These are phyloP conservation scores for Pleurostoma richardsiae DNA, from an alignment of 2,329 filamentous ascomycete genomes.

Conservation along the genomic window DNA sequence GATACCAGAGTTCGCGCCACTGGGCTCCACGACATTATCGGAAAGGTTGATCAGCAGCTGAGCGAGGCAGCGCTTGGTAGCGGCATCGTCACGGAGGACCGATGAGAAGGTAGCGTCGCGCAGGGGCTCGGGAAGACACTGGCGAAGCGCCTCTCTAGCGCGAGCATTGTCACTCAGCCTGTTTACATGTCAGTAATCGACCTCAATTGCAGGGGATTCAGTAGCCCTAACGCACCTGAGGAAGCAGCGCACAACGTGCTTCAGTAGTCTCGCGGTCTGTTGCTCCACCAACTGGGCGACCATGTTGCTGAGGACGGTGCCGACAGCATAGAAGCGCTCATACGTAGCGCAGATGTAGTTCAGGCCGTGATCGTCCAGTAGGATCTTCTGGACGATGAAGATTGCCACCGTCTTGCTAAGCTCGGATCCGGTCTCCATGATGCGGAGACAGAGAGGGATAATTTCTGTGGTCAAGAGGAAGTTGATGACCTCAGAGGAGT, in stretches of 20 bases:
- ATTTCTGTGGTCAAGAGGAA: slow-evolving; percentile 98
- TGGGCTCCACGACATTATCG: slow-evolving; percentile 66
- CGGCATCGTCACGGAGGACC: slow-evolving; percentile 92
- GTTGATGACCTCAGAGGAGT: slow-evolving; percentile 97
- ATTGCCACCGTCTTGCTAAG: slow-evolving; percentile 98
- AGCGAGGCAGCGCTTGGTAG: slow-evolving; percentile 95
- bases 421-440: slow-evolving; percentile 99
- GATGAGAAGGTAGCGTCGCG: slow-evolving; percentile 96
- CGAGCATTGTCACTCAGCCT: slow-evolving; percentile 95
- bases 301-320: slow-evolving; percentile 97
- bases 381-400: slow-evolving; percentile 98
- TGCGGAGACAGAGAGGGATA: slow-evolving; percentile 92
- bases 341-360: slow-evolving; percentile 99
- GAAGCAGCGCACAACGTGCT: slow-evolving; percentile 97
- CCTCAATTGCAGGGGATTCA: background rate
- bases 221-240: slow-evolving; percentile 60
- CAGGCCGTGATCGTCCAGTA: slow-evolving; percentile 92
- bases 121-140: slow-evolving; percentile 97
- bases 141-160: slow-evolving; percentile 87
- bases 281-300: slow-evolving; percentile 96
- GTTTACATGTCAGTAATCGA: slow-evolving; percentile 11
- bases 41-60: slow-evolving; percentile 95
- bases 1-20: slow-evolving; percentile 15
- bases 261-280: slow-evolving; percentile 90
- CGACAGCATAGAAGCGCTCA: slow-evolving; percentile 96